A percentile compares a stretch with the other conserved stretches of the same genome.
Conservation (phyloP, 805 yeast genomes). For the Zygosaccharomyces pseudorouxii region DNA sequence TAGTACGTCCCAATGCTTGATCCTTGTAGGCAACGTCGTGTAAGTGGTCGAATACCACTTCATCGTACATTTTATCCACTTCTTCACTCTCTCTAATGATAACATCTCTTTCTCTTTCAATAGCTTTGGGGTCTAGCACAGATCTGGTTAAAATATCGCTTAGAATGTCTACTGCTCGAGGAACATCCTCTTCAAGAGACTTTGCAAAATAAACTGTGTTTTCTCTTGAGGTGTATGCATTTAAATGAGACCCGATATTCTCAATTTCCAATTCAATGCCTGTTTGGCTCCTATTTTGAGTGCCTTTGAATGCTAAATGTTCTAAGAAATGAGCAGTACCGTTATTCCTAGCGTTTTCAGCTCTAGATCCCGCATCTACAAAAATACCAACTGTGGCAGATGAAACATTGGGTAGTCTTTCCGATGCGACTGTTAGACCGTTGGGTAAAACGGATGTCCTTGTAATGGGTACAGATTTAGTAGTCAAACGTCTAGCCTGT, state of each 20-base stretch:
- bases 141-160: conserved; percentile 87
- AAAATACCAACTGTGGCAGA: conserved; percentile 98
- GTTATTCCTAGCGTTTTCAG: conserved; percentile 75
- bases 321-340: conserved; percentile 98
- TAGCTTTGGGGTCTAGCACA: conserved; percentile 72
- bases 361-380: conserved; percentile 98
- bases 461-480: conserved; percentile 40
- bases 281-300: conserved; percentile 71
- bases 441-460: conserved; percentile 74
- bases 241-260: conserved; percentile 92
- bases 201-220: conserved; percentile 96
- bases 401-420: conserved; percentile 74
- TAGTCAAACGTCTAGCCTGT: neutral
- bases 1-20: conserved; percentile 95
- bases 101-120: conserved; percentile 94
- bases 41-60: conserved; percentile 93
- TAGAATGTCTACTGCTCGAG: conserved; percentile 79
- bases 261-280: conserved; percentile 90
- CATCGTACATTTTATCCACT: conserved; percentile 97
- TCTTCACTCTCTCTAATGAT: conserved; percentile 95
- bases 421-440: conserved; percentile 93
- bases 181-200: conserved; percentile 73
- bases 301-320: conserved; percentile 95
- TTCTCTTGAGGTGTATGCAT: conserved; percentile 98
- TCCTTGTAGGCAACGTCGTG: conserved; percentile 87